Conservation (phyloP, 305 asterid genomes). For the Fraxinus angustifolia region DNA sequence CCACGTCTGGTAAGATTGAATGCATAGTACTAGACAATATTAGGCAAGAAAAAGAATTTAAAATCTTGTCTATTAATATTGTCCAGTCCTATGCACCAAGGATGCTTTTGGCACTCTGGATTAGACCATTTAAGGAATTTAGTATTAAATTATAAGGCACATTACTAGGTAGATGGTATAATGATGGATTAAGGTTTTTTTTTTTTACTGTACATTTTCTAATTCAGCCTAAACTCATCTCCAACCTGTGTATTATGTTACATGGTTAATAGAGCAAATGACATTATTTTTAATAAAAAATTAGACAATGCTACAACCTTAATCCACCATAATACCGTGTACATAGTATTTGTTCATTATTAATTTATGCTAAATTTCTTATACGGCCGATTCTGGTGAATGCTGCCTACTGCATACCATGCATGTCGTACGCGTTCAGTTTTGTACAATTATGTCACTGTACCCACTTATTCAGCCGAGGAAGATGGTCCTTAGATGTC, state of each 20-base stretch:
- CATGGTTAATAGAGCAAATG: background rate
- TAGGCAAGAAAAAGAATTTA: background rate
- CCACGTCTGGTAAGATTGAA: background rate
- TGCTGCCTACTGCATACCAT: background rate
- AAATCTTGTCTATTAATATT: background rate
- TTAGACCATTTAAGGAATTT: background rate
- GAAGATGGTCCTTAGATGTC: constrained; percentile 41
- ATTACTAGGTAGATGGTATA: background rate
- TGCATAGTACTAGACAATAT: background rate
- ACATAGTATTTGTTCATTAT: background rate
- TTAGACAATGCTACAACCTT: background rate
- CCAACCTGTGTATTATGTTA: background rate
- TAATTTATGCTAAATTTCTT: background rate
- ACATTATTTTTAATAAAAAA: background rate
- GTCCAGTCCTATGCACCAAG: background rate
- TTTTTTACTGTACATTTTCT: background rate
- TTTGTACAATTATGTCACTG: background rate
- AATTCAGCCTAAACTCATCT: background rate
- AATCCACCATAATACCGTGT: background rate
- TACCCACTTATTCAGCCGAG: constrained; percentile 34
- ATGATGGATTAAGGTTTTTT: background rate
- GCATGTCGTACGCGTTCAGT: background rate
- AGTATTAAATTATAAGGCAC: background rate
- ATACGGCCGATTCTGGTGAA: background rate
- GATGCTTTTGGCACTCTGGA: background rate